Evolutionary conservation across 164 flowering plant genomes (phyloP).

Genomic region (Tinospora cordifolia): DNA sequence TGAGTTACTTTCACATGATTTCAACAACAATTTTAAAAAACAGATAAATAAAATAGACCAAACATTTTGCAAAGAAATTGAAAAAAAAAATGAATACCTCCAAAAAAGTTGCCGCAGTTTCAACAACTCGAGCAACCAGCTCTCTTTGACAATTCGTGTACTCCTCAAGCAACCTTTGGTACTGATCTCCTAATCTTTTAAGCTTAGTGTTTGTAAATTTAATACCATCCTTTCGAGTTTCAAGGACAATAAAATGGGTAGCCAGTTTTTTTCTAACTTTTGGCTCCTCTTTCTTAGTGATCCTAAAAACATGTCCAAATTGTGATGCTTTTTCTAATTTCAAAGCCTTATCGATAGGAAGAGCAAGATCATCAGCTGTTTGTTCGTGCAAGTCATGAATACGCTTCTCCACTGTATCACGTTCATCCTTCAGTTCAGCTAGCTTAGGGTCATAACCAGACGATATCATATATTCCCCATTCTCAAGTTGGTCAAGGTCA

Average conservation of each 20-base stretch:
- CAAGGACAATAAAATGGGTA: slow-evolving; percentile 73
- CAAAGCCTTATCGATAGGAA: slow-evolving; percentile 70
- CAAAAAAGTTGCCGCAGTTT: slow-evolving; percentile 70
- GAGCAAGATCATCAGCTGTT: slow-evolving; percentile 83
- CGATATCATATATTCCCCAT: slow-evolving; percentile 94
- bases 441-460: slow-evolving; percentile 64
- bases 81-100: slow-evolving; percentile 50
- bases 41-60: slow-evolving; percentile 2
- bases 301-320: slow-evolving; percentile 93
- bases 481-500: slow-evolving; percentile 92
- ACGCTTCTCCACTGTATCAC: slow-evolving; percentile 60
- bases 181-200: slow-evolving; percentile 75
- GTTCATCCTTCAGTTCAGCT: slow-evolving; percentile 54
- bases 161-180: slow-evolving; percentile 75
- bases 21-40: background rate
- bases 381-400: slow-evolving; percentile 70
- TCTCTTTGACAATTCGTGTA: slow-evolving; percentile 78
- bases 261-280: slow-evolving; percentile 82
- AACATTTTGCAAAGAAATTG: background rate
- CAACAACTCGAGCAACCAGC: slow-evolving; percentile 71
- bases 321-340: slow-evolving; percentile 91
- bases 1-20: slow-evolving; percentile 14
- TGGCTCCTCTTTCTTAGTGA: slow-evolving; percentile 98
- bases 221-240: slow-evolving; percentile 95
- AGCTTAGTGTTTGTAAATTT: slow-evolving; percentile 92